Percentiles rank a stretch among this genome's conserved stretches.
Conservation (phyloP, 1,284 basidiomycete species). For the Sanguinoderma infundibulare region DNA sequence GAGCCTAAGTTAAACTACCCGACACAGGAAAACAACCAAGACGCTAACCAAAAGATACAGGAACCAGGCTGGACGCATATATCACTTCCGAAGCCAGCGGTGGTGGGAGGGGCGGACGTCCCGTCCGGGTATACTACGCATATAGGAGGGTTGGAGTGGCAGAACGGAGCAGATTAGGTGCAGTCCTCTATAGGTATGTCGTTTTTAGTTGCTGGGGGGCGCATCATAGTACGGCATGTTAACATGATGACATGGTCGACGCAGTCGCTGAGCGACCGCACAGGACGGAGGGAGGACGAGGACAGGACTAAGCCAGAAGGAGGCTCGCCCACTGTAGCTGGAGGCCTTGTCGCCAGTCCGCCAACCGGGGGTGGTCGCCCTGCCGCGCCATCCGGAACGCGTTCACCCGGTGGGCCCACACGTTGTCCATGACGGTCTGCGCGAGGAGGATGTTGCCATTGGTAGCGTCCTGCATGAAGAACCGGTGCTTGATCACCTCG, state of each 20-base stretch:
- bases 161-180: not conserved
- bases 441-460: conserved; percentile 67
- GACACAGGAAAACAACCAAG: conserved; percentile 5
- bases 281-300: not conserved
- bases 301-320: conserved; percentile 49
- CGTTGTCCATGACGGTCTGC: conserved; percentile 44
- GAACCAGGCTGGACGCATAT: conserved; percentile 9
- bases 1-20: conserved; percentile 4
- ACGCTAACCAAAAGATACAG: conserved; percentile 17
- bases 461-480: conserved; percentile 56
- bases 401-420: conserved; percentile 63
- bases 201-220: not conserved
- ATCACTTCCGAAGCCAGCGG: not conserved
- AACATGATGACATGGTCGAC: too few relatives aligned
- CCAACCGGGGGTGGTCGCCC: conserved; percentile 41
- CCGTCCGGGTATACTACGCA: conserved; percentile 18
- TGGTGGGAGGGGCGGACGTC: conserved; percentile 1
- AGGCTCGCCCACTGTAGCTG: conserved; percentile 56
- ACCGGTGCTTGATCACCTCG: conserved; percentile 62
- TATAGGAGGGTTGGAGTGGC: not conserved
- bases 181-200: conserved; percentile 14
- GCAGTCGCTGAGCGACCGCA: not conserved
- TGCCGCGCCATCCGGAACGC: conserved; percentile 28
- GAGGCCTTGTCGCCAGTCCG: conserved; percentile 69
- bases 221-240: not conserved